phyloP scores from a whole-genome alignment of 2,329 filamentous ascomycete species.

The Aspergillus costaricaensis region DNA sequence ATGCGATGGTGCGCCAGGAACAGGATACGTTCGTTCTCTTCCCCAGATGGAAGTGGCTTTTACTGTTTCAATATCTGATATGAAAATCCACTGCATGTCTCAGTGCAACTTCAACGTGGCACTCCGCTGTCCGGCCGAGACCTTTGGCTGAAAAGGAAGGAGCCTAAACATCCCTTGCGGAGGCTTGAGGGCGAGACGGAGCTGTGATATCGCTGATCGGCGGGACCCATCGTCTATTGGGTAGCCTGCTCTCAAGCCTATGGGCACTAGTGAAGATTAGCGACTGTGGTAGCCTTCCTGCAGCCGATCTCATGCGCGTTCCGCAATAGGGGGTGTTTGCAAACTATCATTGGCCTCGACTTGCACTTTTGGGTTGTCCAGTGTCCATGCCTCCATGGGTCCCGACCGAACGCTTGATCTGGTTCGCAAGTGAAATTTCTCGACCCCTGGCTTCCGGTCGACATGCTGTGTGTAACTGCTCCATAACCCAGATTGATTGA shows the following conservation, averaged over 20 bases:
- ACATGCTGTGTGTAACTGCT: background rate
- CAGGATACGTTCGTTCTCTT: background rate
- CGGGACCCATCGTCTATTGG: constrained; percentile 14
- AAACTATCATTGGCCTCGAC: background rate
- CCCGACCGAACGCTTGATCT: background rate
- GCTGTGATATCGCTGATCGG: constrained; percentile 13
- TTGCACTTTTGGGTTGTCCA: background rate
- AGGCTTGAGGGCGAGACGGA: background rate
- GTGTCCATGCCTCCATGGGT: background rate
- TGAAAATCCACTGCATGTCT: background rate
- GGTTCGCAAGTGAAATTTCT: background rate
- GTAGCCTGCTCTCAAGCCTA: constrained; percentile 8
- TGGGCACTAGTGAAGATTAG: constrained; percentile 17
- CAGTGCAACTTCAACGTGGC: background rate
- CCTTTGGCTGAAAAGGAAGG: background rate
- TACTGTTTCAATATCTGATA: background rate
- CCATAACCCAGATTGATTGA: background rate
- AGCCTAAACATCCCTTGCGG: constrained; percentile 4
- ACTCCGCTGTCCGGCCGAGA: background rate
- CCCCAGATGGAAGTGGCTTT: background rate
- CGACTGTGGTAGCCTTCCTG: constrained; percentile 3
- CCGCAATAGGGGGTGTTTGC: constrained; percentile 3
- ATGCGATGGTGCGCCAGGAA: background rate
- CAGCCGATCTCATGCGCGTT: constrained; percentile 15
- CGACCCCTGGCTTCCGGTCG: background rate